A percentile compares a stretch with the other conserved stretches of the same genome.
phyloP scores from a whole-genome alignment of 768 basidiomycete genomes.

The Phaeotremella skinneri region DNA sequence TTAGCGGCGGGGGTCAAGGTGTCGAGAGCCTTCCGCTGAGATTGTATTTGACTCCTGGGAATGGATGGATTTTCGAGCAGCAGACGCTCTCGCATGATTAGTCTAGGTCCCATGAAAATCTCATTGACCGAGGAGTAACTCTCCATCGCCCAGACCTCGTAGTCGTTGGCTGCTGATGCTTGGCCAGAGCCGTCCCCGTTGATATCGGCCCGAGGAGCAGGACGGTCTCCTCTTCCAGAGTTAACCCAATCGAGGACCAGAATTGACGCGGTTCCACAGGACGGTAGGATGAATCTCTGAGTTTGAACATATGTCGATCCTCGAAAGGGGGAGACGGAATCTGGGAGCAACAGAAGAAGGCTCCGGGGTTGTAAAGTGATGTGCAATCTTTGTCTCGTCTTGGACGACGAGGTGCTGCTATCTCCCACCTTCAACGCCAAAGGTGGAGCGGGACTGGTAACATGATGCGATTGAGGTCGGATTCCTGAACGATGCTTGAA shows the following conservation, averaged over 20 bases:
- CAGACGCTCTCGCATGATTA: slow-evolving; percentile 72
- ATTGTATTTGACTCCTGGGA: not conserved
- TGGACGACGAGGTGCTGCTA: not conserved
- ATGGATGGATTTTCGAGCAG: slow-evolving; percentile 60
- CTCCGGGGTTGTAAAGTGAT: slow-evolving; percentile 59
- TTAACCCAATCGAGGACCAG: slow-evolving; percentile 89
- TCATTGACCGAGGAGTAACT: slow-evolving; percentile 83
- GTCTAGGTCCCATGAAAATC: slow-evolving; percentile 63
- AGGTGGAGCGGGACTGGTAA: slow-evolving; percentile 9
- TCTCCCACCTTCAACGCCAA: too few species aligned
- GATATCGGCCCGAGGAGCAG: slow-evolving; percentile 54
- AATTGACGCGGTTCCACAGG: slow-evolving; percentile 58
- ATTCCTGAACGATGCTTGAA: slow-evolving; percentile 71
- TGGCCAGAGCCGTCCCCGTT: not conserved
- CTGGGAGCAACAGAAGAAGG: slow-evolving; percentile 76
- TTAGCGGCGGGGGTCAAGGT: slow-evolving; percentile 59
- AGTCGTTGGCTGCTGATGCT: slow-evolving; percentile 49
- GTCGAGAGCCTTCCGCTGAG: too few species aligned
- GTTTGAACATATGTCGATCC: slow-evolving; percentile 76
- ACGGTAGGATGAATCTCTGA: slow-evolving; percentile 71
- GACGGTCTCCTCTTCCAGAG: slow-evolving; percentile 62
- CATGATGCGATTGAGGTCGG: slow-evolving; percentile 53
- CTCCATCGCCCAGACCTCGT: slow-evolving; percentile 87
- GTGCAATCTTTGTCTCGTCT: slow-evolving; percentile 65
- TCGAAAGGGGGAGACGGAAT: slow-evolving; percentile 89